These are phyloP conservation scores for Liquidambar formosana DNA, from an alignment of 164 flowering plant species.

Conservation along the genomic window DNA sequence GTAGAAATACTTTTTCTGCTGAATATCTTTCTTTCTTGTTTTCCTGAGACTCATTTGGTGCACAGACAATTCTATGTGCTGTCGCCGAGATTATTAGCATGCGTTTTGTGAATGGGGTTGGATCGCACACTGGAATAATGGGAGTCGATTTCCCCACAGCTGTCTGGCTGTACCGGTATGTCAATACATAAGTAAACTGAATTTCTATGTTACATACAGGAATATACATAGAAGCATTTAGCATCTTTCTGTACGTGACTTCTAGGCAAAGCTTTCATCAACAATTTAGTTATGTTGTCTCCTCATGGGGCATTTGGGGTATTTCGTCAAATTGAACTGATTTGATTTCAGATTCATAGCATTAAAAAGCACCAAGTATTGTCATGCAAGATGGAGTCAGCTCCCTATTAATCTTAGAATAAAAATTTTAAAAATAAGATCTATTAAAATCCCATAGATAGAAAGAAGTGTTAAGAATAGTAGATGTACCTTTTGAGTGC, in stretches of 20 bases:
- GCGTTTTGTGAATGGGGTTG: constrained; percentile 77
- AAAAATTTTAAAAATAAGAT: too few species aligned
- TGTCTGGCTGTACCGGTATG: constrained; percentile 80
- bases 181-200: neutral
- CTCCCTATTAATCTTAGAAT: too few species aligned
- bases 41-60: constrained; percentile 6
- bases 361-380: too few species aligned
- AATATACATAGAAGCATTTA: neutral
- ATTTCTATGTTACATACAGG: neutral
- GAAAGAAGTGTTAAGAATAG: too few species aligned
- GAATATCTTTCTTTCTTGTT: neutral
- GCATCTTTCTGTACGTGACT: neutral
- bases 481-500: too few species aligned
- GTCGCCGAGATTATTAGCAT: constrained; percentile 76
- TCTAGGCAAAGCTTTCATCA: neutral
- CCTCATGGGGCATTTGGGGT: neutral
- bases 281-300: neutral
- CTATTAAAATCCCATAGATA: too few species aligned
- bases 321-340: neutral
- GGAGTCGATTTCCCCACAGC: constrained; percentile 80
- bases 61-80: constrained; percentile 74
- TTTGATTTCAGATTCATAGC: neutral
- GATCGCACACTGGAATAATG: constrained; percentile 63
- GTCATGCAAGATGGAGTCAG: too few species aligned
- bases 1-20: neutral